Conservation (phyloP, 169 alveolate species). For the Miamiensis avidus region DNA sequence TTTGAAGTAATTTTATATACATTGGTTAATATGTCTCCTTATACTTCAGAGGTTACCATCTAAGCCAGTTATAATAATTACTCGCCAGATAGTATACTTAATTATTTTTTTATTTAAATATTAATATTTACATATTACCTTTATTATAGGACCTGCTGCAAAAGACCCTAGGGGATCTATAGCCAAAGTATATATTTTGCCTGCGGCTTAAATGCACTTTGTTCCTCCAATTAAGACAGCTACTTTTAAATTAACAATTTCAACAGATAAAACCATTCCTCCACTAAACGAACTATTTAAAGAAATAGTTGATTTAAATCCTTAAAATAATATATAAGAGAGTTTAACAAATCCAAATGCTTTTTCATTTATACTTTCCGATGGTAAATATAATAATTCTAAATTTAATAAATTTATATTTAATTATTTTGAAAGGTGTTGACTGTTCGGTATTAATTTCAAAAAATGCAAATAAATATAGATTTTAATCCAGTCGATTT, state of each 20-base stretch:
- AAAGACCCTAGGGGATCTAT: constrained; percentile 12
- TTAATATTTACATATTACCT: neutral
- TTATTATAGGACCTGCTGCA: neutral
- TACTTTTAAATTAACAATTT: neutral
- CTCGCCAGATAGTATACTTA: neutral
- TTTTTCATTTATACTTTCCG: neutral
- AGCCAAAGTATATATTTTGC: neutral
- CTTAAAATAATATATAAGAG: neutral
- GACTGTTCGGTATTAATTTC: constrained; percentile 4
- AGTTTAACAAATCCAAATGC: neutral
- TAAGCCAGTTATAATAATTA: neutral
- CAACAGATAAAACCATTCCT: neutral
- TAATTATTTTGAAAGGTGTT: neutral
- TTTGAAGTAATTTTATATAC: constrained; percentile 1
- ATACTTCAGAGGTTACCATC: neutral
- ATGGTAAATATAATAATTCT: neutral
- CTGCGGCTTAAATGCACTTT: constrained; percentile 1
- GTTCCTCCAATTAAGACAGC: constrained; percentile 8
- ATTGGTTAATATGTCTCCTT: neutral
- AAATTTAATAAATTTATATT: neutral
- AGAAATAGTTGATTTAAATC: neutral
- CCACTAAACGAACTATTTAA: neutral
- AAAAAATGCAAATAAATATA: constrained; percentile 12
- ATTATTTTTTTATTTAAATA: neutral
- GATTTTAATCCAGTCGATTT: constrained; percentile 1